Base-by-base conservation (phyloP, 805 yeast genomes). In the Hanseniaspora pseudoguilliermondii region DNA sequence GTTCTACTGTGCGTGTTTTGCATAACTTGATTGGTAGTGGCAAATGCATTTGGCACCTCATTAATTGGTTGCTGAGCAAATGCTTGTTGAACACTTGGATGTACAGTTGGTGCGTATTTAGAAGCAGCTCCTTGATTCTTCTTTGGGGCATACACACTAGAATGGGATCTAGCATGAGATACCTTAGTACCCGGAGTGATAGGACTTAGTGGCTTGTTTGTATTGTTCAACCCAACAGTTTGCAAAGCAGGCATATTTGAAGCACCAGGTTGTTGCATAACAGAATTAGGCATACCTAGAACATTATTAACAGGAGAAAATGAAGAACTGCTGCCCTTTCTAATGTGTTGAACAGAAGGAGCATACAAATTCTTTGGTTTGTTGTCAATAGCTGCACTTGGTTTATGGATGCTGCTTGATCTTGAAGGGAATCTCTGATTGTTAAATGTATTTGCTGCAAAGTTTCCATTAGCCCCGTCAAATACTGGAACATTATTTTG, bases 41-140 rank as follows among this genome's bases (percentile, higher is more conserved):
- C 35, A 38, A 21, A 27, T 55, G 49, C 29, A 41, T 42, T 23
- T 34, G 36, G 38, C 20, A 38, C 13, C 23, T 35, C 55, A 20
- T 56, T 46, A 34, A 43, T 43, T n/a, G 39, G 32, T 8, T 44
- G 40, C 32, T 53, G 49, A 25, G 46, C 27, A 21, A 38, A 53
- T 2, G 56, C 56, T 43, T 55, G 57, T 27, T 64, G 66, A 55
- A 58, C 61, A 41, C 65, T 66, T 18, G 68, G 66, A 38, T 64
- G 66, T 16, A 63, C 66, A 10, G 65, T 69, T 42, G 76, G 75
- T 2, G 76, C 75, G 63, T 73, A 72, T 55, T 64, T 72, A 0
- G 73, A 63, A 11, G 69, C 65, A 46, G 59, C 58, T 38, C 62
- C 66, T 43, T 57, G 61, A 40, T 62, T 61, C 40, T 50, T 50